Conservation (phyloP, 78 protist species). For the Protostelium mycophagum region DNA sequence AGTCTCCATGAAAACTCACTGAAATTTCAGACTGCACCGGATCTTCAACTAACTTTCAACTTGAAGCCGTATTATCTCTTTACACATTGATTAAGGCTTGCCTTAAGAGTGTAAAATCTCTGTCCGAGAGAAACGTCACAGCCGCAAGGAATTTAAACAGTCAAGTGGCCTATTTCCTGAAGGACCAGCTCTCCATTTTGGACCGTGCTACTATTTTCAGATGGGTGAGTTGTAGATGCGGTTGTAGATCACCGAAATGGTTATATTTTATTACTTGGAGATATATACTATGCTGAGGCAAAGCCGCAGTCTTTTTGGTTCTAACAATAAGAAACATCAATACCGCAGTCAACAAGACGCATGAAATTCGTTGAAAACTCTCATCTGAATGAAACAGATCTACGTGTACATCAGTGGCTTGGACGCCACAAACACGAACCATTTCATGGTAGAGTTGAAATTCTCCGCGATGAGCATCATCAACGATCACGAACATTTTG, state of each 20-base stretch:
- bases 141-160: constrained; percentile 21
- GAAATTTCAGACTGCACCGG: background rate
- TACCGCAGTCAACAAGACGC: no score
- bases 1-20: background rate
- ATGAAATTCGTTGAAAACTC: no score
- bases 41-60: background rate
- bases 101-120: background rate
- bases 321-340: no score
- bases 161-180: constrained; percentile 22
- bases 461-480: background rate
- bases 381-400: no score
- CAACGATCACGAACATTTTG: background rate
- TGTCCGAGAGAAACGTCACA: background rate
- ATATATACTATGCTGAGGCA: no score
- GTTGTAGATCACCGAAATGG: background rate
- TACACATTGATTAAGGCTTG: background rate
- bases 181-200: constrained; percentile 25
- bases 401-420: background rate
- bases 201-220: constrained; percentile 30
- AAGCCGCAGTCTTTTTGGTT: no score
- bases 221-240: background rate
- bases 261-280: no score
- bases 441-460: background rate
- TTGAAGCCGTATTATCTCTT: background rate
- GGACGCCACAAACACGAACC: background rate